phyloP scores from a whole-genome alignment of 208 protist species.

The Balamuthia mandrillaris region DNA sequence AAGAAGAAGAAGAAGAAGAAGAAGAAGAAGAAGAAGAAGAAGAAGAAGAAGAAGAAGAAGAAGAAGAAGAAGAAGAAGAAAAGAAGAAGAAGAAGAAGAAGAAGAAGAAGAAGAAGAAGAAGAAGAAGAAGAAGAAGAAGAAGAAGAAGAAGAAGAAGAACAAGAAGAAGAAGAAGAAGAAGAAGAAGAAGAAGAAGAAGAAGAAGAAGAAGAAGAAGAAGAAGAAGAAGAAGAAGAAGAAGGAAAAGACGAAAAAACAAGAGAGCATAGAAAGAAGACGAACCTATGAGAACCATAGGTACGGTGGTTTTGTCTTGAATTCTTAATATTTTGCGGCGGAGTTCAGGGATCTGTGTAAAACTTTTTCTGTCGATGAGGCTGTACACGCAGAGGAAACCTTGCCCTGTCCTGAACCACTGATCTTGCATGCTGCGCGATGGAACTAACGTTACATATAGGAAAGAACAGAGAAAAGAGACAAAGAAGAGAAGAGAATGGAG shows the following conservation, averaged over 20 bases:
- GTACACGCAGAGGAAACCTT: constrained; percentile 34
- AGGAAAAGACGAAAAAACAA: background rate
- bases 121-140: background rate
- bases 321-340: constrained; percentile 22
- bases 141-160: too few species aligned
- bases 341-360: constrained; percentile 23
- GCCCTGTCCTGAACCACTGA: constrained; percentile 26
- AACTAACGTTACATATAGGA: background rate
- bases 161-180: background rate
- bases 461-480: background rate
- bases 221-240: background rate
- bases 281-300: constrained; percentile 23
- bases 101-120: background rate
- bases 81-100: background rate
- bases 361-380: constrained; percentile 11
- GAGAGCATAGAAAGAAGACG: background rate
- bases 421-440: too few species aligned
- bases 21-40: background rate
- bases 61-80: background rate
- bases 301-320: constrained; percentile 33
- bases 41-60: background rate
- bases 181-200: background rate
- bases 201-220: background rate
- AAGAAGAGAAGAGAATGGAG: background rate
- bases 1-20: too few species aligned